Conservation (phyloP, 208 protist species). For the Acanthamoeba healyi region DNA sequence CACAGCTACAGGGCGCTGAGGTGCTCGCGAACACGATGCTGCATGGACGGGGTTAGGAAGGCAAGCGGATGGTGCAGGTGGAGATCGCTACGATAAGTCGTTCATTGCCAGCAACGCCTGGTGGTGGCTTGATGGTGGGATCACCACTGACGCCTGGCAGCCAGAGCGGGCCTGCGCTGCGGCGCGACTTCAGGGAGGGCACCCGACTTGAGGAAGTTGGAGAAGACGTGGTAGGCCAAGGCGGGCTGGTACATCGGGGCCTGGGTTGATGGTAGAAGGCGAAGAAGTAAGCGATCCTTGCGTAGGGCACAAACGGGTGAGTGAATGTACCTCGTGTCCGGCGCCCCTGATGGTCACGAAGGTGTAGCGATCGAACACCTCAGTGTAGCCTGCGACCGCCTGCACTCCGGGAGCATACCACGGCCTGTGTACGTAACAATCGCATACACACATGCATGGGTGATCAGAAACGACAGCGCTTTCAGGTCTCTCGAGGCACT, state of each 20-base stretch:
- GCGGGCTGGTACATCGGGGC: constrained; percentile 43
- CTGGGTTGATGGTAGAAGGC: neutral
- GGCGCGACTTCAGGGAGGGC: neutral
- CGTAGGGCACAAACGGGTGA: too few species aligned
- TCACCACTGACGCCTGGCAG: constrained; percentile 4
- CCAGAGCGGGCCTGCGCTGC: neutral
- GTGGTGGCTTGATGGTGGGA: too few species aligned
- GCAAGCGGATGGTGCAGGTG: too few species aligned
- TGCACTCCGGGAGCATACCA: neutral
- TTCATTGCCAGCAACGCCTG: too few species aligned
- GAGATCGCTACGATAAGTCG: neutral
- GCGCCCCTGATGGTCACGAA: constrained; percentile 69
- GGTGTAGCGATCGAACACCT: constrained; percentile 67
- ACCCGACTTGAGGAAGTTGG: constrained; percentile 41
- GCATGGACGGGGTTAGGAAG: neutral
- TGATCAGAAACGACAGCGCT: neutral
- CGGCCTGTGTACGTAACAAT: too few species aligned
- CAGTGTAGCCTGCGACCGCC: constrained; percentile 18
- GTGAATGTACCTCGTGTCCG: constrained; percentile 9
- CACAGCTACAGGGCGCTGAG: neutral
- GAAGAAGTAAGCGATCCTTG: too few species aligned
- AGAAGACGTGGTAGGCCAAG: constrained; percentile 32
- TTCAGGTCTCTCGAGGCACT: too few species aligned
- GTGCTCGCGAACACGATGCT: too few species aligned
- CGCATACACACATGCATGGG: neutral